Percentiles rank a stretch among this genome's conserved stretches.
Conservation (phyloP, 257 asterid genomes). For the Linaria vulgaris region DNA sequence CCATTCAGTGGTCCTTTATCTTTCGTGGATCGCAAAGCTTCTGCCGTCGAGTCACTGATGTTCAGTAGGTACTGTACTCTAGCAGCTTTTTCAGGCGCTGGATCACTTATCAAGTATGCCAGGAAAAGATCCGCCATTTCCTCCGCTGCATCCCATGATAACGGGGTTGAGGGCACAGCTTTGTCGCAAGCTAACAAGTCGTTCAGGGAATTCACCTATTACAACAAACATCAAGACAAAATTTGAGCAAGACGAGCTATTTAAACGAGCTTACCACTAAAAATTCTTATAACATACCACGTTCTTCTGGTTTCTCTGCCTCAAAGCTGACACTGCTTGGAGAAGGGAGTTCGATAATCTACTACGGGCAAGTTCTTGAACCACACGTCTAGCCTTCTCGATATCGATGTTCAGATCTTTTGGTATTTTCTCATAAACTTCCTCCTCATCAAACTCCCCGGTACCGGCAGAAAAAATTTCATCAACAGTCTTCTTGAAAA, state of each 20-base stretch:
- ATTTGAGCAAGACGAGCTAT: neutral
- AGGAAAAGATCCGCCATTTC: constrained; percentile 75
- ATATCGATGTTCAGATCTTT: constrained; percentile 69
- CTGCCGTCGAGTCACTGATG: constrained; percentile 76
- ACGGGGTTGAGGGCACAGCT: constrained; percentile 78
- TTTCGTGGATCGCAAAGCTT: constrained; percentile 51
- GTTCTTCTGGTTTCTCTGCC: constrained; percentile 76
- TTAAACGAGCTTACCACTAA: neutral
- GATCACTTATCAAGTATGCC: constrained; percentile 56
- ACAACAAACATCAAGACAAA: constrained; percentile 15
- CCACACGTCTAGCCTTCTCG: constrained; percentile 67
- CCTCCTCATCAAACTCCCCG: constrained; percentile 88
- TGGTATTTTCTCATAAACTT: constrained; percentile 77
- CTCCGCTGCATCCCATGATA: constrained; percentile 84
- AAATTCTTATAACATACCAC: constrained; percentile 54
- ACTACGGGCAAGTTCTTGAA: constrained; percentile 64
- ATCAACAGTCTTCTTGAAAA: constrained; percentile 72
- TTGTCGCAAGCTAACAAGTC: constrained; percentile 91
- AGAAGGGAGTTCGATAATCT: constrained; percentile 79
- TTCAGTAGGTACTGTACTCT: constrained; percentile 77
- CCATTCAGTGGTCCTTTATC: constrained; percentile 46
- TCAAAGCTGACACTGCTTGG: constrained; percentile 80
- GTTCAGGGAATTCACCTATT: constrained; percentile 78
- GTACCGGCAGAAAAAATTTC: constrained; percentile 88
- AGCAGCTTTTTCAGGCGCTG: constrained; percentile 57